A percentile compares a stretch with the other conserved stretches of the same genome.
phyloP scores from a whole-genome alignment of 2,329 filamentous ascomycete species.

The Fusarium staphyleae region DNA sequence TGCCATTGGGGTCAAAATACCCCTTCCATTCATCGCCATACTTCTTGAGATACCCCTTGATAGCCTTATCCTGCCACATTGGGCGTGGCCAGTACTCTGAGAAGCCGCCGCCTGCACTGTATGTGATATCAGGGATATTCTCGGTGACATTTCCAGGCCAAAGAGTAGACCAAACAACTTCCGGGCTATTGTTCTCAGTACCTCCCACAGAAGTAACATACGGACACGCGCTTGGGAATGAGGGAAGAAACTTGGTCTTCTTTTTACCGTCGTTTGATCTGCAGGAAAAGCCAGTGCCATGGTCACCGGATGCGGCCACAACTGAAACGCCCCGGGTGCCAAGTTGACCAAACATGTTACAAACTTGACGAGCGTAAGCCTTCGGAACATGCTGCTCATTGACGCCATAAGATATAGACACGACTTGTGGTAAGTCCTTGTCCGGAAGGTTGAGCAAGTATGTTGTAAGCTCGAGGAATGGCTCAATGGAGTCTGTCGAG shows the following conservation, averaged over 20 bases:
- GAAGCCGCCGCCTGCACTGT: constrained; percentile 62
- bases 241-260: constrained; percentile 45
- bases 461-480: constrained; percentile 69
- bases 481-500: constrained; percentile 61
- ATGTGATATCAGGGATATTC: constrained; percentile 59
- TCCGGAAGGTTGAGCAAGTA: constrained; percentile 64
- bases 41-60: constrained; percentile 52
- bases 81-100: constrained; percentile 56
- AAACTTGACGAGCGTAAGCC: constrained; percentile 60
- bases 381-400: constrained; percentile 69
- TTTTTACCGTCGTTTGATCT: constrained; percentile 48
- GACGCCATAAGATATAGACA: constrained; percentile 75
- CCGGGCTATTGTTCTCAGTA: constrained; percentile 59
- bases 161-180: constrained; percentile 40
- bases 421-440: constrained; percentile 64
- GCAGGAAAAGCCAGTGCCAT: constrained; percentile 48
- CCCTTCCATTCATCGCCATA: constrained; percentile 58
- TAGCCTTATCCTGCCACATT: constrained; percentile 55
- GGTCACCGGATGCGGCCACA: constrained; percentile 70
- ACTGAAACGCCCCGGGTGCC: constrained; percentile 71
- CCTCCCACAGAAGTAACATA: constrained; percentile 70
- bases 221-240: constrained; percentile 56
- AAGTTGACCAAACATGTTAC: constrained; percentile 68
- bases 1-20: constrained; percentile 56
- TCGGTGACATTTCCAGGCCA: too few relatives aligned